Evolutionary conservation across 2,329 filamentous ascomycete genomes (phyloP).

Genomic region (Pleoardoris graminearum): DNA sequence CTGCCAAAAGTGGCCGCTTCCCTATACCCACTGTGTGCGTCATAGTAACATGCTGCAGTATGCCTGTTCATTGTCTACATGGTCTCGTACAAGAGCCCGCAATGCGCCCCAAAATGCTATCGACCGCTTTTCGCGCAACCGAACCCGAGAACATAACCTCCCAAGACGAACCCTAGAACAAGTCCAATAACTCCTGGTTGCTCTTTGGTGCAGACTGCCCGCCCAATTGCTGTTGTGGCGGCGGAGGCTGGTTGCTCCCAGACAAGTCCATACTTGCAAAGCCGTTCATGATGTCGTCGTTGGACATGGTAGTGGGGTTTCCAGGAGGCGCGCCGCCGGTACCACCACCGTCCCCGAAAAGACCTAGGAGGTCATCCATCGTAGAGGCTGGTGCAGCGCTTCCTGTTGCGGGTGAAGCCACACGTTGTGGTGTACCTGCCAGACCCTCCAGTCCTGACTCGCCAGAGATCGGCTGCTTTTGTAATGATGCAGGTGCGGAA

Average conservation of each 20-base stretch:
- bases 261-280: slow-evolving; percentile 81
- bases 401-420: slow-evolving; percentile 62
- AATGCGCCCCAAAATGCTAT: slow-evolving; percentile 21
- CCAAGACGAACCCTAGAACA: slow-evolving; percentile 57
- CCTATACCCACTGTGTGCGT: background rate
- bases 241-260: slow-evolving; percentile 65
- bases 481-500: slow-evolving; percentile 83
- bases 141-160: slow-evolving; percentile 5
- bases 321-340: slow-evolving; percentile 32
- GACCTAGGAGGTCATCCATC: slow-evolving; percentile 79
- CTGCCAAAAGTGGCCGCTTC: too few species aligned
- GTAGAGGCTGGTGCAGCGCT: slow-evolving; percentile 55
- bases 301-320: slow-evolving; percentile 39
- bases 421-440: slow-evolving; percentile 68
- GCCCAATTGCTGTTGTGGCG: slow-evolving; percentile 63
- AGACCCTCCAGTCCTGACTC: slow-evolving; percentile 57
- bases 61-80: slow-evolving; percentile 18
- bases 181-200: slow-evolving; percentile 60
- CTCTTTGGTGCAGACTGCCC: slow-evolving; percentile 58
- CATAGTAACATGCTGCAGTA: too few species aligned
- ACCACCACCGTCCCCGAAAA: slow-evolving; percentile 57
- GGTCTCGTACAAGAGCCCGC: slow-evolving; percentile 16
- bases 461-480: slow-evolving; percentile 61
- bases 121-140: slow-evolving; percentile 17
- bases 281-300: slow-evolving; percentile 71